phyloP scores from a whole-genome alignment of 805 yeast genomes.

The Groenewaldozyma tartarivorans region DNA sequence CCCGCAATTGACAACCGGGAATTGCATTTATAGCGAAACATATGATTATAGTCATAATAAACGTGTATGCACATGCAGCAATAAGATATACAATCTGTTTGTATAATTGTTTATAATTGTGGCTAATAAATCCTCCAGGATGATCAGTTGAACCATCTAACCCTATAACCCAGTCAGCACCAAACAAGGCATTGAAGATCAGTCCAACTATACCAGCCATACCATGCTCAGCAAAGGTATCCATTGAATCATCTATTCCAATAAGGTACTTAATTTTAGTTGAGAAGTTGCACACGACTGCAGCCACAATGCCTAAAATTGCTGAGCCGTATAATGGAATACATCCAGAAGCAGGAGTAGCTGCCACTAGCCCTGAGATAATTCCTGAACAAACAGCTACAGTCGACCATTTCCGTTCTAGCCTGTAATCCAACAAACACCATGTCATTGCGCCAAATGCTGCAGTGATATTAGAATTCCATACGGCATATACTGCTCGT shows the following conservation, averaged over 20 bases:
- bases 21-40: conserved; percentile 65
- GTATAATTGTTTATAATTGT: conserved; percentile 85
- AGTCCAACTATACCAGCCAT: conserved; percentile 89
- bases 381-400: conserved; percentile 94
- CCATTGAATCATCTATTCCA: conserved; percentile 84
- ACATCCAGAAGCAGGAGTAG: conserved; percentile 89
- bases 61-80: conserved; percentile 67
- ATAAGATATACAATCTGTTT: conserved; percentile 76
- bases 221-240: conserved; percentile 98
- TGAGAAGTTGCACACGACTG: conserved; percentile 78
- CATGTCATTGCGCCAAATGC: conserved; percentile 86
- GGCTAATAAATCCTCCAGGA: conserved; percentile 86
- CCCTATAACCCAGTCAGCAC: conserved; percentile 79
- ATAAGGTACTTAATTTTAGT: conserved; percentile 77
- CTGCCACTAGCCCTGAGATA: conserved; percentile 93
- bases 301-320: conserved; percentile 71
- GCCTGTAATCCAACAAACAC: conserved; percentile 81
- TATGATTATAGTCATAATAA: conserved; percentile 66
- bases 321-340: conserved; percentile 90
- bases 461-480: conserved; percentile 87
- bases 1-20: conserved; percentile 76
- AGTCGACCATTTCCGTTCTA: conserved; percentile 86
- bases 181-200: conserved; percentile 77
- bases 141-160: conserved; percentile 81
- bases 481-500: conserved; percentile 78